Evolutionary conservation across 2,329 filamentous ascomycete species (phyloP).

Genomic region (Hirsutella thompsonii): DNA sequence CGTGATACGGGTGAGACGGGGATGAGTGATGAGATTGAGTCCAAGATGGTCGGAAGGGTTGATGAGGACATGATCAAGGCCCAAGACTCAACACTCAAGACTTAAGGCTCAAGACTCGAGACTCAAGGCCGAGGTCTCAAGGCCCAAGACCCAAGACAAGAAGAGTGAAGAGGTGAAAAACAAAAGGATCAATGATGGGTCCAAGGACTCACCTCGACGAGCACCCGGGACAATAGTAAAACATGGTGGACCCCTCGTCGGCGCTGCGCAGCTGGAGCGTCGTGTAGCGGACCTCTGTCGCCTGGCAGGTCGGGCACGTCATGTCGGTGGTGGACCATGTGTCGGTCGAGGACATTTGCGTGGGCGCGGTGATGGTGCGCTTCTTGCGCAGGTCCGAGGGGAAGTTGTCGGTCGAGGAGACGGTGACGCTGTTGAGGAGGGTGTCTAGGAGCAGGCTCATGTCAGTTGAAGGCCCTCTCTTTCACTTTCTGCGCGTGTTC

Average conservation of each 20-base stretch:
- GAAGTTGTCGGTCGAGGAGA: constrained; percentile 82
- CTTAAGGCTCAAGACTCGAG: too few relatives aligned
- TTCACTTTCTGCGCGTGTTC: neutral
- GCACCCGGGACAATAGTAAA: constrained; percentile 30
- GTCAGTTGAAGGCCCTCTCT: neutral
- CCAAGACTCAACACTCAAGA: too few relatives aligned
- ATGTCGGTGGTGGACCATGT: constrained; percentile 56
- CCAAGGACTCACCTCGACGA: neutral
- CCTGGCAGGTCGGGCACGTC: constrained; percentile 69
- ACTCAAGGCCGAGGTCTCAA: too few relatives aligned
- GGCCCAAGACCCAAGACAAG: neutral
- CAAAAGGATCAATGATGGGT: too few relatives aligned
- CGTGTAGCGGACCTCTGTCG: constrained; percentile 72
- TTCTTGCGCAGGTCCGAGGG: constrained; percentile 82
- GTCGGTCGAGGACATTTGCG: constrained; percentile 30
- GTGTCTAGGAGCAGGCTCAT: neutral
- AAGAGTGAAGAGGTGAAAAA: neutral
- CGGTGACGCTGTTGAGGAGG: neutral
- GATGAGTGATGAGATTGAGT: too few relatives aligned
- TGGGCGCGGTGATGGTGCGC: constrained; percentile 64
- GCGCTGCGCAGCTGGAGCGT: constrained; percentile 80
- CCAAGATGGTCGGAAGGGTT: too few relatives aligned
- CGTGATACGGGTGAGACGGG: too few relatives aligned
- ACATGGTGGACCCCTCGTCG: constrained; percentile 88
- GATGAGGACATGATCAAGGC: too few relatives aligned